Conservation (phyloP, 805 yeast species). For the Zygosaccharomyces rouxii region DNA sequence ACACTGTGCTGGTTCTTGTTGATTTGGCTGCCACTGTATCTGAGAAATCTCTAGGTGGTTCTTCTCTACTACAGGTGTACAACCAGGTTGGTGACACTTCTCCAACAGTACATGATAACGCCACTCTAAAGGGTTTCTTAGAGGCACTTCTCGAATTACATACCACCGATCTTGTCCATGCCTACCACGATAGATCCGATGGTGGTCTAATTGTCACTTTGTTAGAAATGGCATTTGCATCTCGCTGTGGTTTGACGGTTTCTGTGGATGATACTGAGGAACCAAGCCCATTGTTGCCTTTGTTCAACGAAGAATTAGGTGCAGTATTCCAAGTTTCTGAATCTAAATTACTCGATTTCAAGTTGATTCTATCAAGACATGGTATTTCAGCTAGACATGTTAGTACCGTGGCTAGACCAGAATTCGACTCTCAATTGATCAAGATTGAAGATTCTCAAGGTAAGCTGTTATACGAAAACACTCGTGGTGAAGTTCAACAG, state of each 20-base stretch:
- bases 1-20: slow-evolving; percentile 67
- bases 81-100: slow-evolving; percentile 76
- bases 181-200: slow-evolving; percentile 95
- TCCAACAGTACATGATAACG: slow-evolving; percentile 75
- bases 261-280: slow-evolving; percentile 36
- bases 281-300: slow-evolving; percentile 46
- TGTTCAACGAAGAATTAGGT: slow-evolving; percentile 93
- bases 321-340: slow-evolving; percentile 84
- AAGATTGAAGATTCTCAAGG: slow-evolving; percentile 45
- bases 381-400: slow-evolving; percentile 56
- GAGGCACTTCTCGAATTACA: slow-evolving; percentile 70
- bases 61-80: slow-evolving; percentile 92
- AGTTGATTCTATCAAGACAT: slow-evolving; percentile 47
- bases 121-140: slow-evolving; percentile 63
- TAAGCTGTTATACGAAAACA: slow-evolving; percentile 41
- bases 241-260: slow-evolving; percentile 76
- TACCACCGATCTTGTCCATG: slow-evolving; percentile 57
- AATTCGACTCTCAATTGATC: slow-evolving; percentile 47
- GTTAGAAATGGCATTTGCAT: slow-evolving; percentile 95
- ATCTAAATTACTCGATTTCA: slow-evolving; percentile 51
- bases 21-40: slow-evolving; percentile 60
- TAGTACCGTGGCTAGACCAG: slow-evolving; percentile 66
- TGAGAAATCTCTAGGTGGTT: slow-evolving; percentile 73
- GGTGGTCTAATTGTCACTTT: slow-evolving; percentile 89
- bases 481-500: slow-evolving; percentile 72